Percentiles rank a stretch among this genome's conserved stretches.
phyloP scores from a whole-genome alignment of 768 basidiomycete species.

The Megacollybia marginata region DNA sequence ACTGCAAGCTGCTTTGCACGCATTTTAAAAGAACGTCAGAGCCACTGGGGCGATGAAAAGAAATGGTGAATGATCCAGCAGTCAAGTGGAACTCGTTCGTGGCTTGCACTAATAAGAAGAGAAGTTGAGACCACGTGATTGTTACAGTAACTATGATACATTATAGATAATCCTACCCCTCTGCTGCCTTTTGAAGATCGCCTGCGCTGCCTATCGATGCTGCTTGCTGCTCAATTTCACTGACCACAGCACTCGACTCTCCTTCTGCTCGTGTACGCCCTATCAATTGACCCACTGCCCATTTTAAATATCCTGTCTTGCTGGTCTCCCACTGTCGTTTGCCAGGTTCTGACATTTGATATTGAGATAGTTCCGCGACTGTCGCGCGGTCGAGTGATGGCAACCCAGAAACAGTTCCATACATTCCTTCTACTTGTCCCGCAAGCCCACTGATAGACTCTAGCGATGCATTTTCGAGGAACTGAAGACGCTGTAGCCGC shows the following conservation, averaged over 20 bases:
- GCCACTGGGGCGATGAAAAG: slow-evolving; percentile 11
- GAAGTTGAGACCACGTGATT: too few relatives aligned
- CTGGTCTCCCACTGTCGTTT: slow-evolving; percentile 76
- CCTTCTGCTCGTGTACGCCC: slow-evolving; percentile 17
- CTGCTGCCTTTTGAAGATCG: too few relatives aligned
- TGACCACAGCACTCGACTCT: slow-evolving; percentile 12
- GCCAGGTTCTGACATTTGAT: slow-evolving; percentile 42
- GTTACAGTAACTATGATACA: too few relatives aligned
- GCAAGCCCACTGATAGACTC: slow-evolving; percentile 33
- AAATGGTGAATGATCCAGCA: neutral
- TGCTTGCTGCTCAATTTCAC: slow-evolving; percentile 6
- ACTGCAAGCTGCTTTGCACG: slow-evolving; percentile 31
- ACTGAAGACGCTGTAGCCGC: slow-evolving; percentile 33
- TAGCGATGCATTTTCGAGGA: slow-evolving; percentile 34
- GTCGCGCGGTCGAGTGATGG: slow-evolving; percentile 34
- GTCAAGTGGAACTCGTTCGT: too few relatives aligned
- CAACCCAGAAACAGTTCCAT: slow-evolving; percentile 39
- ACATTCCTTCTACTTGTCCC: slow-evolving; percentile 34
- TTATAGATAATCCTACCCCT: too few relatives aligned
- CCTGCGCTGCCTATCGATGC: slow-evolving; percentile 12
- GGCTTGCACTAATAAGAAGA: too few relatives aligned
- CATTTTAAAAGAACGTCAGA: slow-evolving; percentile 20
- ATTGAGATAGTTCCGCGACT: slow-evolving; percentile 28
- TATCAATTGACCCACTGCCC: slow-evolving; percentile 60
- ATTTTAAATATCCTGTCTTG: slow-evolving; percentile 67